phyloP scores from a whole-genome alignment of 352 stramenopile genomes.

The Phytophthora fragariae region DNA sequence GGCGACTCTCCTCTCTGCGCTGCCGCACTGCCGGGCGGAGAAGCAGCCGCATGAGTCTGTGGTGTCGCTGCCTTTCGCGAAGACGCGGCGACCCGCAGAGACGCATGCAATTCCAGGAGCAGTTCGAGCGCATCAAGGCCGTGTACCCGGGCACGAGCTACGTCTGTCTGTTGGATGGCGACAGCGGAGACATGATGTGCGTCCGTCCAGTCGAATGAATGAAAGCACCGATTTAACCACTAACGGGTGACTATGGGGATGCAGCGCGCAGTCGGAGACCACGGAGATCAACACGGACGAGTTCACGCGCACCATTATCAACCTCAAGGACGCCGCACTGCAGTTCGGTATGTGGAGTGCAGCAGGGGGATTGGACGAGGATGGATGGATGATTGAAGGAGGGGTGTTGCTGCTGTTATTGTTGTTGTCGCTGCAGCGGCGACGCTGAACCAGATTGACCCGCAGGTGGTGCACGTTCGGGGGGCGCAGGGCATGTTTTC shows the following conservation, averaged over 20 bases:
- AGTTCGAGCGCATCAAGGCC: slow-evolving; percentile 78
- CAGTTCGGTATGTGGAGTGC: slow-evolving; percentile 69
- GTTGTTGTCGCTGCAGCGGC: slow-evolving; percentile 41
- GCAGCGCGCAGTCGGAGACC: slow-evolving; percentile 75
- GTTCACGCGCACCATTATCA: slow-evolving; percentile 80
- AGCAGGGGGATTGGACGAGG: not conserved
- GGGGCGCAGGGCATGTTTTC: slow-evolving; percentile 88
- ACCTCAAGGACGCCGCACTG: slow-evolving; percentile 78
- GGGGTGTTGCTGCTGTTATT: not conserved
- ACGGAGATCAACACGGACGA: slow-evolving; percentile 77
- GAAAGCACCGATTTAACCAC: not conserved
- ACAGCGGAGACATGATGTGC: slow-evolving; percentile 85
- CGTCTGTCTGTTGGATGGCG: slow-evolving; percentile 80
- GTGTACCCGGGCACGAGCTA: slow-evolving; percentile 86
- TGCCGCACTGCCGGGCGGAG: slow-evolving; percentile 9
- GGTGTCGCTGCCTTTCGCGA: slow-evolving; percentile 79
- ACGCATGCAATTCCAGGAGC: slow-evolving; percentile 69
- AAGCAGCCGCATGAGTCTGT: slow-evolving; percentile 55
- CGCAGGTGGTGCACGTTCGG: slow-evolving; percentile 85
- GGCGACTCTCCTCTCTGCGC: slow-evolving; percentile 12
- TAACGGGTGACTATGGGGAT: not conserved
- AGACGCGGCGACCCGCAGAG: slow-evolving; percentile 59
- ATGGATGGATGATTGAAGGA: slow-evolving; percentile 4
- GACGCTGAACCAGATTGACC: slow-evolving; percentile 86
- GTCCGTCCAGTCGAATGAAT: slow-evolving; percentile 37